Percentiles rank a stretch among this genome's conserved stretches.
phyloP scores from a whole-genome alignment of 2,329 filamentous ascomycete genomes.

The Penicillium sp. region DNA sequence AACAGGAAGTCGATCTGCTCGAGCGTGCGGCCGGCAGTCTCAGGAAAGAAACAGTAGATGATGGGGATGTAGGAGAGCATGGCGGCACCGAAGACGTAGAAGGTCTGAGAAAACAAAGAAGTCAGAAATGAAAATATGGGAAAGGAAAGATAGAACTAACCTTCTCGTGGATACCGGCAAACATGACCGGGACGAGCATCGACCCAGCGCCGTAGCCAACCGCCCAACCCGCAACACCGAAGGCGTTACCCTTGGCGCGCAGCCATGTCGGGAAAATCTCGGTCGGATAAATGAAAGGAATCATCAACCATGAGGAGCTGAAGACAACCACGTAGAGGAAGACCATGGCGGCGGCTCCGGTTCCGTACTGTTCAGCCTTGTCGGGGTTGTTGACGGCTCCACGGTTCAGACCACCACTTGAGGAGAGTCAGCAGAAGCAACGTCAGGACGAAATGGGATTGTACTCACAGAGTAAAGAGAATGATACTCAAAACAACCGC shows the following conservation, averaged over 20 bases:
- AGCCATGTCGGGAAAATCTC: conserved; percentile 35
- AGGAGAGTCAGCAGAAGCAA: conserved; percentile 5
- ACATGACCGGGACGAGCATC: conserved; percentile 25
- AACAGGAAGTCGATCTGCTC: conserved; percentile 29
- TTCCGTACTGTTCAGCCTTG: conserved; percentile 10
- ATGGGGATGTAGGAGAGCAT: conserved; percentile 65
- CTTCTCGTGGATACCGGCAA: conserved; percentile 23
- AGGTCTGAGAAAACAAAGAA: conserved; percentile 3
- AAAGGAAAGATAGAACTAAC: conserved; percentile 3
- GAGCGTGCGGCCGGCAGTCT: conserved; percentile 22
- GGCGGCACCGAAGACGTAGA: conserved; percentile 61
- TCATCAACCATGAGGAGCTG: conserved; percentile 33
- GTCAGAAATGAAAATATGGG: conserved; percentile 1
- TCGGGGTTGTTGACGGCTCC: conserved; percentile 9
- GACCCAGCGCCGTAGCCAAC: conserved; percentile 23
- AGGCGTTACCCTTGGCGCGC: conserved; percentile 33
- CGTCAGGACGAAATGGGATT: conserved; percentile 17
- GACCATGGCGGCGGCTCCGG: conserved; percentile 32
- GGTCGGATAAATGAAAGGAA: conserved; percentile 35
- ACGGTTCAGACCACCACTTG: conserved; percentile 10
- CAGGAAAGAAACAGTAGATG: conserved; percentile 48
- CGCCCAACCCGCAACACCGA: conserved; percentile 30
- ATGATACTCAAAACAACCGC: conserved; percentile 33
- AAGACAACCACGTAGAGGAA: conserved; percentile 36
- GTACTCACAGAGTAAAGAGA: conserved; percentile 34